A percentile compares a stretch with the other conserved stretches of the same genome.
These are phyloP conservation scores for Ganoderma lingzhi DNA, from an alignment of 1,284 basidiomycete genomes.

Conservation along the genomic window DNA sequence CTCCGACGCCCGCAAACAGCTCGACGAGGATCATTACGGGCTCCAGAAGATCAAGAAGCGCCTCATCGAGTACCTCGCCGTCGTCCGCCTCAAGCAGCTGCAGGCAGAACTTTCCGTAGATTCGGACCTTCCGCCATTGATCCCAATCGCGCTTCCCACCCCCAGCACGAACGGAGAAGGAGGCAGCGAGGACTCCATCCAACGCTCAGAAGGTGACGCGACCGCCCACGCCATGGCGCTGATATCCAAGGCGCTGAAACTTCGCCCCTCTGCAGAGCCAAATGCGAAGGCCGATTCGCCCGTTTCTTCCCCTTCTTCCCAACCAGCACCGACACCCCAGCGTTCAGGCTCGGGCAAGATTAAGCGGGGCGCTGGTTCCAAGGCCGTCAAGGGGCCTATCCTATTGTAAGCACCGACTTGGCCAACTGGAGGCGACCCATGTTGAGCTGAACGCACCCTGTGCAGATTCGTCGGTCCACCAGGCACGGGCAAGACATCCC, in stretches of 20 bases:
- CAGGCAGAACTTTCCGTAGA: slow-evolving; percentile 48
- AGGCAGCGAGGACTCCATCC: slow-evolving; percentile 7
- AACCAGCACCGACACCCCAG: neutral
- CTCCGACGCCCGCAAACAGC: slow-evolving; percentile 70
- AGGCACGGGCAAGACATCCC: slow-evolving; percentile 86
- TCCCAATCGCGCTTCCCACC: slow-evolving; percentile 6
- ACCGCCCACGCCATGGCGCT: slow-evolving; percentile 28
- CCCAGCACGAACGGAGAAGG: slow-evolving; percentile 8
- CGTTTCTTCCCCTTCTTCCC: neutral
- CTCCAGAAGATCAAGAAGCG: slow-evolving; percentile 92
- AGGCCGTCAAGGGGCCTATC: slow-evolving; percentile 80
- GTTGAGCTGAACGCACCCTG: slow-evolving; percentile 5
- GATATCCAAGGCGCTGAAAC: slow-evolving; percentile 30
- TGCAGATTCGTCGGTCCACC: slow-evolving; percentile 82
- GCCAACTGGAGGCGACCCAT: slow-evolving; percentile 1
- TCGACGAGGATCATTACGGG: slow-evolving; percentile 90
- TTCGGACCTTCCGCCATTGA: neutral
- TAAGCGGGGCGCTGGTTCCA: slow-evolving; percentile 36
- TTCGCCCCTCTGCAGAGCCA: slow-evolving; percentile 20
- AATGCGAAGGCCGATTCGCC: slow-evolving; percentile 9
- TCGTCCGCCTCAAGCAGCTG: slow-evolving; percentile 82
- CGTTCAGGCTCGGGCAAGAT: slow-evolving; percentile 1
- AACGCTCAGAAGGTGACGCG: slow-evolving; percentile 28
- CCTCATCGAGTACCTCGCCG: slow-evolving; percentile 89
- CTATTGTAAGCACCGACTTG: slow-evolving; percentile 64